These are phyloP conservation scores for Leccinum imitatum DNA, from an alignment of 768 basidiomycete species.

Conservation along the genomic window DNA sequence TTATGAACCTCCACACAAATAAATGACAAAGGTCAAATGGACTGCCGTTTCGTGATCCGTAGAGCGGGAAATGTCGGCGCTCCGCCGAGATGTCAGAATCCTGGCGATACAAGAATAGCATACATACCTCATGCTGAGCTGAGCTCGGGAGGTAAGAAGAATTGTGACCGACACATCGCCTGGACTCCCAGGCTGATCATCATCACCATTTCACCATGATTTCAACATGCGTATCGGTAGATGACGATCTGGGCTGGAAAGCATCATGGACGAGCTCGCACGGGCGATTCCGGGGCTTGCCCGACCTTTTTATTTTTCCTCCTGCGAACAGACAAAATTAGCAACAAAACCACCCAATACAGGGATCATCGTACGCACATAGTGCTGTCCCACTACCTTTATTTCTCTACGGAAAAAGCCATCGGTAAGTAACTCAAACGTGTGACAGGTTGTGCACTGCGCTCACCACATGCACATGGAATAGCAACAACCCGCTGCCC, in stretches of 20 bases:
- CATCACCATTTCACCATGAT: background rate
- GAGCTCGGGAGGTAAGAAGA: background rate
- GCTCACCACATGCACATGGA: background rate
- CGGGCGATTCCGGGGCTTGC: background rate
- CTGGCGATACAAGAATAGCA: background rate
- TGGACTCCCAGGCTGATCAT: background rate
- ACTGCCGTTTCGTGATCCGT: background rate
- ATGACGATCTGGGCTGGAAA: background rate
- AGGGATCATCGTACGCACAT: background rate
- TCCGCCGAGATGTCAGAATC: background rate
- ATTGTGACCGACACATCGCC: background rate
- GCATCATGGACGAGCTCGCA: background rate
- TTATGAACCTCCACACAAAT: background rate
- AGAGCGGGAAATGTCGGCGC: slow-evolving; percentile 3
- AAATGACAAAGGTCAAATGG: background rate
- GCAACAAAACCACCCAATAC: background rate
- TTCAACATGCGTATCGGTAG: slow-evolving; percentile 5
- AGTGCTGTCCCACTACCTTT: too few relatives aligned
- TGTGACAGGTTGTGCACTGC: background rate
- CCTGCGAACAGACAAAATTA: background rate
- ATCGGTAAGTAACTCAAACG: background rate
- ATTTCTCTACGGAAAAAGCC: background rate
- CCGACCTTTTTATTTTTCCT: background rate
- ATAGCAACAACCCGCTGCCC: background rate
- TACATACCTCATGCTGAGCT: background rate